Conservation (phyloP, 352 stramenopile genomes). For the Phytophthora cryptogea region DNA sequence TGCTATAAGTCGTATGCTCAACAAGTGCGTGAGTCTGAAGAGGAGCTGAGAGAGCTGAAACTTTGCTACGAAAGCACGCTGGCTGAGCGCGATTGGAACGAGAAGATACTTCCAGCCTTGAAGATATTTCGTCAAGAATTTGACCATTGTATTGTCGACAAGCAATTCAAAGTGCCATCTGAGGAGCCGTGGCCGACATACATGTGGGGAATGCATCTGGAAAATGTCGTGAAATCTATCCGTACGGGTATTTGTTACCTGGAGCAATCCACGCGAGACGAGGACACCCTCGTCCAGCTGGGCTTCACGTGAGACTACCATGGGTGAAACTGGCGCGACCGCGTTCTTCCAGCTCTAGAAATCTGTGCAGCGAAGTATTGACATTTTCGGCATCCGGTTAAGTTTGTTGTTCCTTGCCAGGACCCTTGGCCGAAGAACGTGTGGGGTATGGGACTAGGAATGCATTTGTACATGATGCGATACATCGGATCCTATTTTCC, state of each 20-base stretch:
- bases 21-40: not conserved
- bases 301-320: not conserved
- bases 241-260: not conserved
- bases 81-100: not conserved
- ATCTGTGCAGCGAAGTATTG: not conserved
- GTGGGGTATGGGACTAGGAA: not conserved
- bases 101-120: not conserved
- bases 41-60: not conserved
- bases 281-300: not conserved
- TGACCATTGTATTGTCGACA: not conserved
- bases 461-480: constrained; percentile 16
- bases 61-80: not conserved
- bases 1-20: not conserved
- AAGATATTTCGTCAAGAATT: not conserved
- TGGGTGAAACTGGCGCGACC: not conserved
- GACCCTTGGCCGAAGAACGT: not conserved
- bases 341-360: not conserved
- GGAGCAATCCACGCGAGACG: not conserved
- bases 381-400: not conserved
- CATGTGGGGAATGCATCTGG: not conserved
- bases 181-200: not conserved
- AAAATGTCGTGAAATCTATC: not conserved
- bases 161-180: not conserved
- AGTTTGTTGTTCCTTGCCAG: not conserved
- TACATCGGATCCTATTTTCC: constrained; percentile 34